Evolutionary conservation across 225 moss, liverwort and hornwort genomes (phyloP).

Genomic region (Marchantia polymorpha): DNA sequence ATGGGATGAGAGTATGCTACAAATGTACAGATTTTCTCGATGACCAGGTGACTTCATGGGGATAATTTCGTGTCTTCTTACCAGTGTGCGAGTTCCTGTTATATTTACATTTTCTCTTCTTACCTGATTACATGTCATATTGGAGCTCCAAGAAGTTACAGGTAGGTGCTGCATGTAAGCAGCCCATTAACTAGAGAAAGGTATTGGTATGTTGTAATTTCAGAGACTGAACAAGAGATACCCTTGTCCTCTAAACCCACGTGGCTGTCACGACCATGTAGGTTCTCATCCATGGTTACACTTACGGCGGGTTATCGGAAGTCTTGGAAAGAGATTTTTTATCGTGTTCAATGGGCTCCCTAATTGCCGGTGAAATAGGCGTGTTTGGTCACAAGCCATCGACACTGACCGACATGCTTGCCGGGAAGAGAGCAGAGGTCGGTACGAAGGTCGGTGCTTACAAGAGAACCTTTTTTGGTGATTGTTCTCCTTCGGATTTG

Average conservation of each 20-base stretch:
- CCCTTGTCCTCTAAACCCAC: too few relatives aligned
- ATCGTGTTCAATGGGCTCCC: conserved; percentile 91
- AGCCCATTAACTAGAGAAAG: not conserved
- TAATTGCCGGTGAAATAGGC: conserved; percentile 89
- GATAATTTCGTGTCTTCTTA: not conserved
- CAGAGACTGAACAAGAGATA: too few relatives aligned
- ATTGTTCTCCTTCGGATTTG: conserved; percentile 91
- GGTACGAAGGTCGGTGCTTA: conserved; percentile 95
- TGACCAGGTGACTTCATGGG: conserved; percentile 59
- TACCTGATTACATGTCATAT: too few relatives aligned
- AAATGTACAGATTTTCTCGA: conserved; percentile 95
- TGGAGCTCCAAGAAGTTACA: too few relatives aligned
- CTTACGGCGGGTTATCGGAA: conserved; percentile 95
- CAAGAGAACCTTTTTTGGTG: conserved; percentile 92
- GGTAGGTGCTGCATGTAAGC: not conserved
- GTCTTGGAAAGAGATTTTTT: conserved; percentile 73
- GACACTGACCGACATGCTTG: conserved; percentile 76
- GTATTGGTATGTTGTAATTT: not conserved
- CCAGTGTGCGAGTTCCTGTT: too few relatives aligned
- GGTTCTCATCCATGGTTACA: conserved; percentile 91
- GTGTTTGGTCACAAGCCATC: conserved; percentile 97
- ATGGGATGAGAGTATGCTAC: conserved; percentile 91
- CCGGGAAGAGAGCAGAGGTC: conserved; percentile 89
- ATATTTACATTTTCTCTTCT: too few relatives aligned
- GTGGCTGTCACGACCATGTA: conserved; percentile 20